phyloP scores from a whole-genome alignment of 768 basidiomycete species.

The Suillus placidus region DNA sequence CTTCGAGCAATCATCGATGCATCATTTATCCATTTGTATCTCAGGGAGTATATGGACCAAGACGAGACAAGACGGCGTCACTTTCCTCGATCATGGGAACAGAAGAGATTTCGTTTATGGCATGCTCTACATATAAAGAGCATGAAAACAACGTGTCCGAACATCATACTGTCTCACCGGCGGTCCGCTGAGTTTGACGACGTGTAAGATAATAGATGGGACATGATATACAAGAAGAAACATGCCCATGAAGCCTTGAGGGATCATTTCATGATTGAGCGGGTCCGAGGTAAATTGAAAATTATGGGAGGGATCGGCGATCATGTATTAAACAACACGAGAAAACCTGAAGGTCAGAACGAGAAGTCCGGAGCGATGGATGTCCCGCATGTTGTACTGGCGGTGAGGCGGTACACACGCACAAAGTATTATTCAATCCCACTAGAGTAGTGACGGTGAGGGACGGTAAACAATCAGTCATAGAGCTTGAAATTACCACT shows the following conservation, averaged over 20 bases:
- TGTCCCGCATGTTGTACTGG: slow-evolving; percentile 28
- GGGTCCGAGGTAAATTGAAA: slow-evolving; percentile 37
- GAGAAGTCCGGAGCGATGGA: slow-evolving; percentile 18
- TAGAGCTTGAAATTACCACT: slow-evolving; percentile 44
- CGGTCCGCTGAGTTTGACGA: slow-evolving; percentile 20
- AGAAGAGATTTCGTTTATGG: slow-evolving; percentile 16
- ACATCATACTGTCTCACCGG: slow-evolving; percentile 32
- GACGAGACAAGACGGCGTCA: slow-evolving; percentile 18
- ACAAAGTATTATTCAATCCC: slow-evolving; percentile 41
- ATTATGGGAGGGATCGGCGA: slow-evolving; percentile 27
- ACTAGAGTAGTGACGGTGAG: slow-evolving; percentile 38
- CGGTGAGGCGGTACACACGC: slow-evolving; percentile 22
- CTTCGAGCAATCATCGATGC: slow-evolving; percentile 1
- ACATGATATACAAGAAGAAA: slow-evolving; percentile 26
- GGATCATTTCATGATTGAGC: slow-evolving; percentile 26
- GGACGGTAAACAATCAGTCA: slow-evolving; percentile 23
- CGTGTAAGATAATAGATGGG: slow-evolving; percentile 32
- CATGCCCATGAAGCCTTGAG: slow-evolving; percentile 25
- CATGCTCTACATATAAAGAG: slow-evolving; percentile 22
- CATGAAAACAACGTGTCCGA: slow-evolving; percentile 37
- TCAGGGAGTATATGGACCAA: slow-evolving; percentile 10
- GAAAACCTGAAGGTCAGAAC: slow-evolving; percentile 37
- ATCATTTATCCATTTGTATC: slow-evolving; percentile 15
- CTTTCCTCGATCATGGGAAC: slow-evolving; percentile 32
- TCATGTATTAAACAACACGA: slow-evolving; percentile 35